Evolutionary conservation across 2,329 filamentous ascomycete species (phyloP), one percentile per base, ranked within the genome.

Genomic region (Gremmenia infestans): DNA sequence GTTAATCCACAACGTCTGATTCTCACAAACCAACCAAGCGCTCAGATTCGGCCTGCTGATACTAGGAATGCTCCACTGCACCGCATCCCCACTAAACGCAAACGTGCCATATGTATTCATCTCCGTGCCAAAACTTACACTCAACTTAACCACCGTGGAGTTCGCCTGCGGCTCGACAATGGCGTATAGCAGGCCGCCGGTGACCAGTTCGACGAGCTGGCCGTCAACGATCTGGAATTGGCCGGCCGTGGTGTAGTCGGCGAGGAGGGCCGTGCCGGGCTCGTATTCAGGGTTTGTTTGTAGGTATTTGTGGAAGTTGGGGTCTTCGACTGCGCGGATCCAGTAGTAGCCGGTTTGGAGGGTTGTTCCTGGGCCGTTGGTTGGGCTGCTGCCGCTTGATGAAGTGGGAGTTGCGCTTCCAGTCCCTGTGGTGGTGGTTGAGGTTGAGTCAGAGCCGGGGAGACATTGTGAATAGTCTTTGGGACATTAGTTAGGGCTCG

Each of bases 21-120:
- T 71, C 47, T 70, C 71, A 59, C 81, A 85, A 52, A 85, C 81
- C 60, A 82, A 76, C 80, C 81, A 85, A 1, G 82, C 81, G 19
- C 76, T 78, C 46, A 74, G 64, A 65, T 85, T 85, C 50, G 80
- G 81, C 37, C 81, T 68, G 49, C 71, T 69, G 36, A 84, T 69
- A 23, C 73, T 75, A 1, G 74, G 65, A 14, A 72, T 73, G 52
- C 68, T 74, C 82, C 81, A 85, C 11, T 77, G 78, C 36, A 84
- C 65, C 2, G 80, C 76, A 66, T 85, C 81, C n/a, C 81, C 81
- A 60, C 78, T 76, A 67, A 77, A 85, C 0, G 70, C 75, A 65
- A 85, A 85, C 0, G 75, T 76, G 6, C 81, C 81, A 56, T 80
- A 84, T 0, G 73, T 70, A 66, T 80, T 82, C 66, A 78, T 73